Evolutionary conservation across 495 filamentous ascomycete genomes (phyloP).

Genomic region (Cetradonia linearis): DNA sequence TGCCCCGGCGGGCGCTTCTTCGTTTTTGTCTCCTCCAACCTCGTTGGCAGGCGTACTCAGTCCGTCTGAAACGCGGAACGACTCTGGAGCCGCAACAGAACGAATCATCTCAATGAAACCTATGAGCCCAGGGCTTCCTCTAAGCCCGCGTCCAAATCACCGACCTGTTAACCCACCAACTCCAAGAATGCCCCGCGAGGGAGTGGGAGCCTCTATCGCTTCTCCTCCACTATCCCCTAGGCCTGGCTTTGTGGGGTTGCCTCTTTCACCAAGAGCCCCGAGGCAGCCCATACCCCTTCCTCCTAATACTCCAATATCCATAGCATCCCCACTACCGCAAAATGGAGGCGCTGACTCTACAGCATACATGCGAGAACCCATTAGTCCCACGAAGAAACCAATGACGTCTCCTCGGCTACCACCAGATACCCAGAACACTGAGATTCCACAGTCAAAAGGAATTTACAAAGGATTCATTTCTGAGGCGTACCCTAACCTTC

Average conservation of each 20-base stretch:
- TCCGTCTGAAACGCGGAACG: conserved; percentile 25
- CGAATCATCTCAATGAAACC: conserved; percentile 43
- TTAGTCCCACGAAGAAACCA: conserved; percentile 21
- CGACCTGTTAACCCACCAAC: conserved; percentile 61
- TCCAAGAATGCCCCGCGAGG: conserved; percentile 51
- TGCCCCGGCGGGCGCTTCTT: conserved; percentile 8
- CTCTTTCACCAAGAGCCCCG: conserved; percentile 62
- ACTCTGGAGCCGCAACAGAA: conserved; percentile 26
- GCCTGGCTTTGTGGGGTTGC: conserved; percentile 45
- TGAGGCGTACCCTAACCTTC: conserved; percentile 71
- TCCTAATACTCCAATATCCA: conserved; percentile 50
- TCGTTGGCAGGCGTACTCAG: conserved; percentile 34
- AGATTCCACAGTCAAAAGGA: conserved; percentile 21
- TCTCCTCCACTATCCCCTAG: conserved; percentile 62
- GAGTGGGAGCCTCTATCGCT: conserved; percentile 32
- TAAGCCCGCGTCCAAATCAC: conserved; percentile 80
- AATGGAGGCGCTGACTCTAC: conserved; percentile 15
- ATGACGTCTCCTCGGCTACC: conserved; percentile 1
- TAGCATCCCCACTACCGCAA: conserved; percentile 37
- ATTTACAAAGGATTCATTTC: conserved; percentile 64
- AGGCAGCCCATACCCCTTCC: conserved; percentile 57
- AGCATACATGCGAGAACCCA: neutral
- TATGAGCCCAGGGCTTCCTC: conserved; percentile 77
- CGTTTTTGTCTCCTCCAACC: conserved; percentile 26
- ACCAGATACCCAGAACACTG: conserved; percentile 13